Evolutionary conservation across 2,329 filamentous ascomycete genomes (phyloP), one percentile per base, ranked within the genome.

Genomic region (Fusarium penzigii): DNA sequence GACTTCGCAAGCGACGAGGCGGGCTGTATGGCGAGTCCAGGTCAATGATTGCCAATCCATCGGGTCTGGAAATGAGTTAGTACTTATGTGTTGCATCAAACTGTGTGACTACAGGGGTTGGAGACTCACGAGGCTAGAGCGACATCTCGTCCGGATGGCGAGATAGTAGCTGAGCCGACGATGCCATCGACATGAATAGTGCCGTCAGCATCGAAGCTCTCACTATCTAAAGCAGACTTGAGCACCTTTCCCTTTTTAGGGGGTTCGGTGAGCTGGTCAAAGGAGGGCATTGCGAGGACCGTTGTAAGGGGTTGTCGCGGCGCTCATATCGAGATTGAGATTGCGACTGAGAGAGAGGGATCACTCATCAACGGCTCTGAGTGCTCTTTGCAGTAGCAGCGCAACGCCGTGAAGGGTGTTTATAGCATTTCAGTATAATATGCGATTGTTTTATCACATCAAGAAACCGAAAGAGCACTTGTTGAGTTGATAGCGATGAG

Each of bases 91-190:
- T 25, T 17, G n/a, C 68, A 68, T 12, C 29, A 40, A 13, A 39
- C 29, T 25, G 7, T 25, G 7, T 25, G 20, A 25, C 7, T 4
- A 25, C 20, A 5, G 20, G 20, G 20, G 7, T 7, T 25, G 7
- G 38, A 46, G 51, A 73, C 80, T 72, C 66, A 83, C 80, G 91
- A 95, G 49, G 92, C 93, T 58, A 97, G 79, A 36, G 93, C 92
- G 51, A 97, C 85, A 74, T 97, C 93, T 64, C 93, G 84, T 44
- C 93, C 92, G 55, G 88, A 92, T 3, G 92, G 92, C 17, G 92
- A 95, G 72, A 97, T 96, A 53, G 91, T 93, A 63, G 93, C 92
- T 6, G 93, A 95, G 44, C 92, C 92, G 47, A 96, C 90, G 17
- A 83, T 72, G n/a, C 82, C 82, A 58, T 92, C 87, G 46, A 97